phyloP scores from a whole-genome alignment of 2,329 filamentous ascomycete genomes.

The Pseudogymnoascus sp. region DNA sequence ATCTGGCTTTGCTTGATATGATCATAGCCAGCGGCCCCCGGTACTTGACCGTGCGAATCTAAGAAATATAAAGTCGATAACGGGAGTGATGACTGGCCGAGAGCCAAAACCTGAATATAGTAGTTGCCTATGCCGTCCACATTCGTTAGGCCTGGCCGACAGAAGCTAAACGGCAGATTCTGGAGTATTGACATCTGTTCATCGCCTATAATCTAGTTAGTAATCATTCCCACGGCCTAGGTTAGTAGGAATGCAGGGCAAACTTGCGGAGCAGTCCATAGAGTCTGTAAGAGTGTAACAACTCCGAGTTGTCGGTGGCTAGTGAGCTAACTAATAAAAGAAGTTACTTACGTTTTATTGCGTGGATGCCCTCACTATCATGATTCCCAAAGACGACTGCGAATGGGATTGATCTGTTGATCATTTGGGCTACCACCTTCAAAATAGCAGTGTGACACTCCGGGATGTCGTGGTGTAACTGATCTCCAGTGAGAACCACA shows the following conservation, averaged over 20 bases:
- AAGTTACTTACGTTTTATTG: slow-evolving; percentile 33
- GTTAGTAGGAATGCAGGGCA: too few relatives aligned
- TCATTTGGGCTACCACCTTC: slow-evolving; percentile 77
- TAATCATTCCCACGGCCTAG: slow-evolving; percentile 16
- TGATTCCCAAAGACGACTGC: slow-evolving; percentile 94
- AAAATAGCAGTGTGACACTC: slow-evolving; percentile 69
- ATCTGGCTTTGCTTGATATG: slow-evolving; percentile 92
- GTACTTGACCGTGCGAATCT: slow-evolving; percentile 83
- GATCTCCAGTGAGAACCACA: slow-evolving; percentile 83
- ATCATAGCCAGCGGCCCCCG: slow-evolving; percentile 79
- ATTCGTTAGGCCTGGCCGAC: slow-evolving; percentile 67
- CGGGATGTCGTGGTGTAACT: slow-evolving; percentile 89
- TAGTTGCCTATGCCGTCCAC: slow-evolving; percentile 91
- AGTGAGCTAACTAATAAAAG: slow-evolving; percentile 16
- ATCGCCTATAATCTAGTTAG: slow-evolving; percentile 32
- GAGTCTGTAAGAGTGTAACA: slow-evolving; percentile 18
- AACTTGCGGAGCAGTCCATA: too few relatives aligned
- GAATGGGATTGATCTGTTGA: slow-evolving; percentile 80
- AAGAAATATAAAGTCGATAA: slow-evolving; percentile 86
- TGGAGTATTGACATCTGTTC: slow-evolving; percentile 79
- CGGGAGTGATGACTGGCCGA: slow-evolving; percentile 68
- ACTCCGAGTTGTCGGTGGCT: slow-evolving; percentile 18
- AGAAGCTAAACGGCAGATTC: slow-evolving; percentile 77
- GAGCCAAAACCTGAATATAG: slow-evolving; percentile 76
- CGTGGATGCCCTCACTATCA: slow-evolving; percentile 66